A percentile compares a stretch with the other conserved stretches of the same genome.
Conservation (phyloP, 169 alveolate species). For the Plasmodium falciparum region DNA sequence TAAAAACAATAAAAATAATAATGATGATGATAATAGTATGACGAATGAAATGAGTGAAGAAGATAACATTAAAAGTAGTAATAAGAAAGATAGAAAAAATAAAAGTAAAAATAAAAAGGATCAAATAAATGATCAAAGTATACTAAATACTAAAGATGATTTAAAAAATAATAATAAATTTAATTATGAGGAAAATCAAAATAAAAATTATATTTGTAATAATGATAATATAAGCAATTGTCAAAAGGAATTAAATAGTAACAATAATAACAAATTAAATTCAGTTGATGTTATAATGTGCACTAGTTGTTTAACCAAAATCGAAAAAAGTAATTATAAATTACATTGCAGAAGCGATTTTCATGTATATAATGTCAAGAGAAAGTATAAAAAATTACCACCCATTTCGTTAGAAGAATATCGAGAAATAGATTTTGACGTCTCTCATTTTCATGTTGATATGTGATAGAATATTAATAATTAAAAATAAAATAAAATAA, state of each 20-base stretch:
- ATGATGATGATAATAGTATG: neutral
- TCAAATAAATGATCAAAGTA: neutral
- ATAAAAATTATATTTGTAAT: neutral
- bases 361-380: slow-evolving; percentile 87
- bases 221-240: slow-evolving; percentile 5
- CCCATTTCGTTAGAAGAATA: slow-evolving; percentile 87
- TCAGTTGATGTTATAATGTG: slow-evolving; percentile 77
- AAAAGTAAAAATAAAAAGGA: neutral
- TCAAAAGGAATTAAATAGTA: neutral
- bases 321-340: slow-evolving; percentile 77
- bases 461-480: slow-evolving; percentile 25
- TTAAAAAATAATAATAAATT: neutral
- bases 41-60: neutral
- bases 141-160: neutral
- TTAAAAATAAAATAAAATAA: neutral
- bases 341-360: slow-evolving; percentile 88
- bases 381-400: slow-evolving; percentile 84
- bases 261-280: slow-evolving; percentile 24
- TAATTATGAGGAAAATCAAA: no score
- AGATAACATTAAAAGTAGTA: neutral
- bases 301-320: slow-evolving; percentile 81
- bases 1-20: neutral
- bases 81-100: neutral
- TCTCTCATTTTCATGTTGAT: slow-evolving; percentile 76
- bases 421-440: slow-evolving; percentile 77